These are phyloP conservation scores for Corinectria fuckeliana DNA, from an alignment of 2,329 filamentous ascomycete genomes.

Conservation along the genomic window DNA sequence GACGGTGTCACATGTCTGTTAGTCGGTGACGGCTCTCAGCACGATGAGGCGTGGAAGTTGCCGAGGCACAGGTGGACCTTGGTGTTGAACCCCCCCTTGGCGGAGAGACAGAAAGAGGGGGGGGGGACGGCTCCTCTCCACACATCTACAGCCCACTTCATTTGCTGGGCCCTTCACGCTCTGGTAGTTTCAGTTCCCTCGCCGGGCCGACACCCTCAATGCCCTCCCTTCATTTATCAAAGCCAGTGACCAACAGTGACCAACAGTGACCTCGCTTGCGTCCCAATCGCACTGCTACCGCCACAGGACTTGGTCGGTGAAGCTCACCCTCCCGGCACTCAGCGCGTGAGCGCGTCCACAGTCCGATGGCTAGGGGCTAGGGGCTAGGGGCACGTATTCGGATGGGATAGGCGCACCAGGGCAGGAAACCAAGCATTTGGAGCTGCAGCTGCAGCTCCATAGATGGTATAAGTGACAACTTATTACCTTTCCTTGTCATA, in stretches of 20 bases:
- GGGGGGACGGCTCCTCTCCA: constrained; percentile 10
- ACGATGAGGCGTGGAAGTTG: constrained; percentile 7
- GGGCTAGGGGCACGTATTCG: neutral
- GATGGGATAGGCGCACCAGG: neutral
- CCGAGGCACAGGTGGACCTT: constrained; percentile 14
- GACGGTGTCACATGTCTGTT: constrained; percentile 14
- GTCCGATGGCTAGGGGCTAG: constrained; percentile 2
- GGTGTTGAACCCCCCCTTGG: neutral
- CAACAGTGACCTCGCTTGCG: constrained; percentile 19
- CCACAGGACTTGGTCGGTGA: constrained; percentile 2
- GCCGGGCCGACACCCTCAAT: constrained; percentile 18
- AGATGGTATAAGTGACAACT: neutral
- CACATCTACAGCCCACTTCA: constrained; percentile 13
- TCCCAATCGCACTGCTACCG: neutral
- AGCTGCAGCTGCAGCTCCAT: neutral
- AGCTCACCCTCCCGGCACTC: neutral
- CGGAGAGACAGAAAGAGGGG: constrained; percentile 9
- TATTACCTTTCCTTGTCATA: neutral
- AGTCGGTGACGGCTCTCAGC: neutral
- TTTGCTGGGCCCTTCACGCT: constrained; percentile 18
- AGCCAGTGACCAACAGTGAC: too few relatives aligned
- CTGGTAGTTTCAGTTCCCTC: constrained; percentile 28
- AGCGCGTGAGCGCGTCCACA: neutral
- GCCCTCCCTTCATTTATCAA: constrained; percentile 16
- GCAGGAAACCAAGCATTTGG: neutral